Conservation (phyloP, 139 green algal species). For the Micromonas commoda region DNA sequence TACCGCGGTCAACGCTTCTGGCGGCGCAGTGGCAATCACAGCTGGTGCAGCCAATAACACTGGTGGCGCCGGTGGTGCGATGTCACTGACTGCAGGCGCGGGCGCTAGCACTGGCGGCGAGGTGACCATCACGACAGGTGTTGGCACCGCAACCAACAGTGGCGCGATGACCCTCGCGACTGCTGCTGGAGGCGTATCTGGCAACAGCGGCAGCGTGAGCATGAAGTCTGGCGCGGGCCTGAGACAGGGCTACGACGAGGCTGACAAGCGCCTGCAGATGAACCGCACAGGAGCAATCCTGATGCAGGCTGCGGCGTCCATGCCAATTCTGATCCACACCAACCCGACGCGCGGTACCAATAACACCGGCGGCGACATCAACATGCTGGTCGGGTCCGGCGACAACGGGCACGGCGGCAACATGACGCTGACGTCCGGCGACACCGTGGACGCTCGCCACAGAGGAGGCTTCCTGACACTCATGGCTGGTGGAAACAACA, state of each 20-base stretch:
- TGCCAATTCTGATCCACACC: too few species aligned
- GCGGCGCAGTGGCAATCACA: background rate
- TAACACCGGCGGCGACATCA: too few species aligned
- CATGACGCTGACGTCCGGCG: too few species aligned
- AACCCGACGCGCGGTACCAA: too few species aligned
- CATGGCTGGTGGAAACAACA: too few species aligned
- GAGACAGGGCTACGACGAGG: background rate
- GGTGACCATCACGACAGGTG: background rate
- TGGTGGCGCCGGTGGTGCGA: too few species aligned
- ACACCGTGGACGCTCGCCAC: too few species aligned
- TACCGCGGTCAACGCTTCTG: background rate
- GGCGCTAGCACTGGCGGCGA: background rate
- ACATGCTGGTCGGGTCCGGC: too few species aligned
- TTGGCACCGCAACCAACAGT: background rate
- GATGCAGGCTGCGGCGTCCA: too few species aligned
- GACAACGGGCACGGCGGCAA: too few species aligned
- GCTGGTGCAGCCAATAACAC: background rate
- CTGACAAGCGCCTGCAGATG: background rate
- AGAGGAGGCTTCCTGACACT: too few species aligned
- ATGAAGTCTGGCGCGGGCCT: conserved; percentile 16
- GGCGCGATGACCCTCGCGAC: background rate
- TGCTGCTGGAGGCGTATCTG: background rate
- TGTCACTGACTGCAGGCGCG: too few species aligned
- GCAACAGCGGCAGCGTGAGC: conserved; percentile 9
- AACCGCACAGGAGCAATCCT: background rate